Evolutionary conservation across 2,329 filamentous ascomycete species (phyloP).

Genomic region (Aspergillus puulaauensis): DNA sequence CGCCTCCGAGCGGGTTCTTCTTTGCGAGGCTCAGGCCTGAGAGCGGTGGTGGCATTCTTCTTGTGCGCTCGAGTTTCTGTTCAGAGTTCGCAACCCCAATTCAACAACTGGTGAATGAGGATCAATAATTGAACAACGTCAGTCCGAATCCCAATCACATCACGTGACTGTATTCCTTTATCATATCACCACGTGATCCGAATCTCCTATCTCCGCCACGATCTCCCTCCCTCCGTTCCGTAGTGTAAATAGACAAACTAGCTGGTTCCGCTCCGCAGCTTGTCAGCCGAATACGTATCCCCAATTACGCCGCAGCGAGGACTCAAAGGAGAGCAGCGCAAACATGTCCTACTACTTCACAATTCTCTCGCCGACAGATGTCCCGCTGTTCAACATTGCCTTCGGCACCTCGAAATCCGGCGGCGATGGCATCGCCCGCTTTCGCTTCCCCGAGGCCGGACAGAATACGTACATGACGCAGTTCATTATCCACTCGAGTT

Average conservation of each 20-base stretch:
- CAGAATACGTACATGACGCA: conserved; percentile 95
- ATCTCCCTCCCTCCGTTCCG: background rate
- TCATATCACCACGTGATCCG: conserved; percentile 16
- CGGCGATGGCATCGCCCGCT: conserved; percentile 87
- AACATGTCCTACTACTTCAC: conserved; percentile 98
- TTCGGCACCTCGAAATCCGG: conserved; percentile 96
- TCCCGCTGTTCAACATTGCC: conserved; percentile 93
- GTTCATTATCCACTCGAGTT: conserved; percentile 89
- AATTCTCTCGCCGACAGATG: conserved; percentile 93
- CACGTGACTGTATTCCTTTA: background rate
- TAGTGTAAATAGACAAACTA: background rate
- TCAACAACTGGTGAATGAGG: too few relatives aligned
- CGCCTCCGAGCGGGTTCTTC: conserved; percentile 34
- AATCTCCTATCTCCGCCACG: background rate
- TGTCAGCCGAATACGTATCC: background rate
- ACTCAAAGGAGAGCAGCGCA: background rate
- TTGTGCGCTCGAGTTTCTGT: background rate
- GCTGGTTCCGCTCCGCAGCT: background rate
- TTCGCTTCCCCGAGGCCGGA: conserved; percentile 84
- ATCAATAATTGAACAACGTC: background rate
- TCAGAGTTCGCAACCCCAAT: background rate
- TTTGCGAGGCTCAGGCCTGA: conserved; percentile 45
- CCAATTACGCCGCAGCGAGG: background rate
- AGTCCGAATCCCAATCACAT: background rate
- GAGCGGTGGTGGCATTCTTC: conserved; percentile 30